A percentile compares a stretch with the other conserved stretches of the same genome.
phyloP scores from a whole-genome alignment of 1,284 basidiomycete species.

The Cutaneotrichosporon arboriforme region DNA sequence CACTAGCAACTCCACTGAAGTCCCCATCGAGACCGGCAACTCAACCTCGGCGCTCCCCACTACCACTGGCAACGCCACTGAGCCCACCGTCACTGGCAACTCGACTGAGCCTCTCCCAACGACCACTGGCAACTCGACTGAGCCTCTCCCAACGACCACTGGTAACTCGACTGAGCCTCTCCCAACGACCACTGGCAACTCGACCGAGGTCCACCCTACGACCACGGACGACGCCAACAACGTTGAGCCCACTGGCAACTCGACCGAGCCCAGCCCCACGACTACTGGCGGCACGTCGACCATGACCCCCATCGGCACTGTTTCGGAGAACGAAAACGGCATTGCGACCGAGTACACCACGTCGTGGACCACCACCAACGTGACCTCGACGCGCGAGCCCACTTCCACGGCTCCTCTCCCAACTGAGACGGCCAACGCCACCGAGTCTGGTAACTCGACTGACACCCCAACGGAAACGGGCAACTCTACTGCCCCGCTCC shows the following conservation, averaged over 20 bases:
- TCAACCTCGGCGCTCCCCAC: not conserved
- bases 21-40: not conserved
- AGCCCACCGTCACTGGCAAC: not conserved
- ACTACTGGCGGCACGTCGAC: not conserved
- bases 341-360: conserved; percentile 35
- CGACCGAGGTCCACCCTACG: not conserved
- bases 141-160: not conserved
- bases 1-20: not conserved
- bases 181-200: conserved; percentile 2
- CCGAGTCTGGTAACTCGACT: conserved; percentile 7
- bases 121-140: conserved; percentile 1
- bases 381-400: conserved; percentile 28
- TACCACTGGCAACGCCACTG: conserved; percentile 1
- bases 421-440: not conserved
- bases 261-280: conserved; percentile 1
- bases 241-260: not conserved
- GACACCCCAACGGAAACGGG: conserved; percentile 4
- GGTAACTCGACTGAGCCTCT: not conserved
- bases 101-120: not conserved
- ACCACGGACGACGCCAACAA: not conserved
- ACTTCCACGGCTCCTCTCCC: conserved; percentile 1
- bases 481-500: conserved; percentile 4
- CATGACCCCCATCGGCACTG: not conserved
- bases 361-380: conserved; percentile 27
- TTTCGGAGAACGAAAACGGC: conserved; percentile 33